Evolutionary conservation across 1,284 basidiomycete genomes (phyloP).

Genomic region (Rhodofomes roseus): DNA sequence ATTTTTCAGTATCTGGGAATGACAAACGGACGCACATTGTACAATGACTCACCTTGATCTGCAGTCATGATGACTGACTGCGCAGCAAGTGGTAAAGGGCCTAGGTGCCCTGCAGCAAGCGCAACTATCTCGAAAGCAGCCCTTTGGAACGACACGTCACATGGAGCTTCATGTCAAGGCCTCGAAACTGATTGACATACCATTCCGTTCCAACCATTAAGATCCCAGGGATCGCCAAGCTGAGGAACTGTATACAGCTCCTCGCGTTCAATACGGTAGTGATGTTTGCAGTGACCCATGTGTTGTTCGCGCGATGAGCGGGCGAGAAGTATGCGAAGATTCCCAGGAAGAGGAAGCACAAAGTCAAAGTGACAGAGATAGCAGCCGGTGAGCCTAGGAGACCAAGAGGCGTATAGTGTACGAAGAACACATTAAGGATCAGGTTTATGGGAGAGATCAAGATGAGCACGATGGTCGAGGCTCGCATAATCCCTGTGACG

Average conservation of each 20-base stretch:
- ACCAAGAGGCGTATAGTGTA: constrained; percentile 59
- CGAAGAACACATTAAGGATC: constrained; percentile 50
- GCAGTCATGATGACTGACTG: constrained; percentile 81
- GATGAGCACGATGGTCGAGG: constrained; percentile 58
- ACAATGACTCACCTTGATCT: constrained; percentile 55
- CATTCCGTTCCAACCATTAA: constrained; percentile 78
- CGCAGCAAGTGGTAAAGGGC: constrained; percentile 64
- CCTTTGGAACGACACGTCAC: constrained; percentile 34
- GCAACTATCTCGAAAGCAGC: constrained; percentile 79
- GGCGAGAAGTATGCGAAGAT: constrained; percentile 46
- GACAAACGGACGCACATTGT: constrained; percentile 6
- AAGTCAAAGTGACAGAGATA: constrained; percentile 66
- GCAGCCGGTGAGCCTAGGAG: constrained; percentile 63
- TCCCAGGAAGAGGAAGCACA: constrained; percentile 54
- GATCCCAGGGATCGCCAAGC: constrained; percentile 68
- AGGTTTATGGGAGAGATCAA: constrained; percentile 63
- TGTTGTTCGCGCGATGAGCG: constrained; percentile 49
- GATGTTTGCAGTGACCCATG: constrained; percentile 60
- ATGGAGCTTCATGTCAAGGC: too few relatives aligned
- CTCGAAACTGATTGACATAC: constrained; percentile 32
- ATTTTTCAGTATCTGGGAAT: constrained; percentile 1
- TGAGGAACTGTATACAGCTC: constrained; percentile 53
- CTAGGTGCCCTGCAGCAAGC: constrained; percentile 67
- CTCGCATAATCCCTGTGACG: constrained; percentile 63
- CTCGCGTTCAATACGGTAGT: constrained; percentile 39